These are phyloP conservation scores for Phytophthora idaei DNA, from an alignment of 352 stramenopile genomes.

Conservation along the genomic window DNA sequence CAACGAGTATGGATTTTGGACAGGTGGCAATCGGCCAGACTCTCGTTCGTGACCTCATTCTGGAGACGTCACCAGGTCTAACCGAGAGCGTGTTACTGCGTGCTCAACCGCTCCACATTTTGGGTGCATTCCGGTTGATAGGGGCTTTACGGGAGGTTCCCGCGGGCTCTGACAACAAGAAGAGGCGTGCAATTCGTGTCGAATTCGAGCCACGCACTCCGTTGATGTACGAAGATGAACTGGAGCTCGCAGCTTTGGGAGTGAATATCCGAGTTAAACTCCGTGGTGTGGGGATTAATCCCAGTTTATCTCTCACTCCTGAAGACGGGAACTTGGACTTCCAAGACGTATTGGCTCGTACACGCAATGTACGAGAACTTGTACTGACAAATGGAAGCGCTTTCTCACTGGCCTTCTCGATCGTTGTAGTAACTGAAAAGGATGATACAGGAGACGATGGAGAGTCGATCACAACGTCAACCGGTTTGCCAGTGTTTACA, in stretches of 20 bases:
- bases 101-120: constrained; percentile 69
- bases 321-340: constrained; percentile 69
- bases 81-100: constrained; percentile 44
- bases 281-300: constrained; percentile 77
- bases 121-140: constrained; percentile 85
- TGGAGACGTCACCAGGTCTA: constrained; percentile 46
- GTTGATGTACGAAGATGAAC: constrained; percentile 74
- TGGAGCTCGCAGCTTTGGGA: constrained; percentile 50
- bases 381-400: constrained; percentile 64
- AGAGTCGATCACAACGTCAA: constrained; percentile 14
- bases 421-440: constrained; percentile 27
- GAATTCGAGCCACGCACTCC: constrained; percentile 70
- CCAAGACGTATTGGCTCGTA: constrained; percentile 67
- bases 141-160: constrained; percentile 63
- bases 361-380: constrained; percentile 49
- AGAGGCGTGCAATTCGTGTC: constrained; percentile 42
- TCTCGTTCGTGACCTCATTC: constrained; percentile 54
- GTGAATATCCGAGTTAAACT: constrained; percentile 47
- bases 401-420: constrained; percentile 67
- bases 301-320: constrained; percentile 69
- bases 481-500: constrained; percentile 55
- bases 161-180: constrained; percentile 13
- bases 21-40: constrained; percentile 87
- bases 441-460: background rate
- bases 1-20: constrained; percentile 71